Conservation (phyloP, 805 yeast genomes). For the Saccharomycopsis olivae region DNA sequence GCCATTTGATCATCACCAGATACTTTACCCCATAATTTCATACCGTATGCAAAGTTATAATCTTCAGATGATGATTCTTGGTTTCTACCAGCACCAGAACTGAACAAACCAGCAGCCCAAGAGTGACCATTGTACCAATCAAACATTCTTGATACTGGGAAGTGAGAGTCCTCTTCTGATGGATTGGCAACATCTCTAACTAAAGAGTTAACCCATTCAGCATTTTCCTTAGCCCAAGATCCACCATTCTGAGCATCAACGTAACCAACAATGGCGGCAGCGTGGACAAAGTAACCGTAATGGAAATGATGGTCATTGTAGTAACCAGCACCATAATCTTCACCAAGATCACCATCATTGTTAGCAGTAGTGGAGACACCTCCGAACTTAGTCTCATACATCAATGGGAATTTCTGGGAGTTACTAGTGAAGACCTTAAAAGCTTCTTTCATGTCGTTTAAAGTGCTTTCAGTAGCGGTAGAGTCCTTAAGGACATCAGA, state of each 20-base stretch:
- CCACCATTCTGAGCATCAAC: constrained; percentile 40
- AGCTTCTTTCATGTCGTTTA: constrained; percentile 29
- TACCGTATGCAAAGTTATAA: constrained; percentile 55
- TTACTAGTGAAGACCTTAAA: constrained; percentile 29
- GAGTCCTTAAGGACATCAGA: constrained; percentile 33
- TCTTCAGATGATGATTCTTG: constrained; percentile 68
- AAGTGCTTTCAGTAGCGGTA: constrained; percentile 25
- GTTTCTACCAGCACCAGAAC: constrained; percentile 57
- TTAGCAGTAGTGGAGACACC: constrained; percentile 40
- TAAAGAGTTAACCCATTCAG: constrained; percentile 49
- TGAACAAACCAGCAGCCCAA: constrained; percentile 62
- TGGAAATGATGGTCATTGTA: constrained; percentile 53
- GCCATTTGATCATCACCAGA: constrained; percentile 42
- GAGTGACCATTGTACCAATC: constrained; percentile 70
- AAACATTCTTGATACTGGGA: constrained; percentile 57
- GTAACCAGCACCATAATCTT: constrained; percentile 40
- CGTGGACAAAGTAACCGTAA: constrained; percentile 44
- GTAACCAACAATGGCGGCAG: constrained; percentile 56
- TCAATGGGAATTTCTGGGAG: constrained; percentile 32
- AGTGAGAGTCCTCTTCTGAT: constrained; percentile 36
- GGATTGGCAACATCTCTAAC: constrained; percentile 66
- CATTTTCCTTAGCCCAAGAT: constrained; percentile 36
- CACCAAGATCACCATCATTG: constrained; percentile 34
- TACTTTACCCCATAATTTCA: constrained; percentile 59
- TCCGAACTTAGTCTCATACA: constrained; percentile 39